Percentiles rank a stretch among this genome's conserved stretches.
Evolutionary conservation across 768 basidiomycete genomes (phyloP).

Genomic region (Mycena venus): DNA sequence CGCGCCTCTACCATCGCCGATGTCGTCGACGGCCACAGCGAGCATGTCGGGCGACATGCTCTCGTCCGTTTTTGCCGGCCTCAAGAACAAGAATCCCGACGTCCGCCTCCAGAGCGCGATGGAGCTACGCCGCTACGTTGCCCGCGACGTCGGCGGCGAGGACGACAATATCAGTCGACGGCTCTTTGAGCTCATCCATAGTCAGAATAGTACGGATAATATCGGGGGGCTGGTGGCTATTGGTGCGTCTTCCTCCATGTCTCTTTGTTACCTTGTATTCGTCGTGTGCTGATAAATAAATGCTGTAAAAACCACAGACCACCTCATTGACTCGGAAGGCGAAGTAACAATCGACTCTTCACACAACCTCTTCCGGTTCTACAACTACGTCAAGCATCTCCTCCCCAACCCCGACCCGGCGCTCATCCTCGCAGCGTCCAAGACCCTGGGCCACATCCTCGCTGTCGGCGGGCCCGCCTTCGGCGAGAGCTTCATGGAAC

Average conservation of each 20-base stretch:
- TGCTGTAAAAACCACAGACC: too few species aligned
- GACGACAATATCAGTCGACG: slow-evolving; percentile 69
- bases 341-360: slow-evolving; percentile 67
- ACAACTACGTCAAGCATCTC: slow-evolving; percentile 77
- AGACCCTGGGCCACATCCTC: slow-evolving; percentile 75
- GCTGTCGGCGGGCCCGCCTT: slow-evolving; percentile 70
- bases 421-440: slow-evolving; percentile 81
- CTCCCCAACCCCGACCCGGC: slow-evolving; percentile 77
- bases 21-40: not conserved
- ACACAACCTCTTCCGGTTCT: slow-evolving; percentile 69
- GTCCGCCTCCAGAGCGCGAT: slow-evolving; percentile 65
- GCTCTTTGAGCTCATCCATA: slow-evolving; percentile 73
- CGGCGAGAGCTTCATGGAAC: slow-evolving; percentile 75
- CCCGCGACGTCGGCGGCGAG: slow-evolving; percentile 63
- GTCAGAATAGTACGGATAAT: slow-evolving; percentile 69
- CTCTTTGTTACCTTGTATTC: too few species aligned
- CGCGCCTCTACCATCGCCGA: too few species aligned
- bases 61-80: slow-evolving; percentile 59
- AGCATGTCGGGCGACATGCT: slow-evolving; percentile 50
- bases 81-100: slow-evolving; percentile 62
- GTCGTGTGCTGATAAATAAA: too few species aligned
- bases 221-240: slow-evolving; percentile 78
- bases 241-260: slow-evolving; percentile 62
- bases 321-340: slow-evolving; percentile 68
- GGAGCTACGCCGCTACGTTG: slow-evolving; percentile 67